Evolutionary conservation across 176 grass and related monocot species (phyloP).

Genomic region (Avena sativa): DNA sequence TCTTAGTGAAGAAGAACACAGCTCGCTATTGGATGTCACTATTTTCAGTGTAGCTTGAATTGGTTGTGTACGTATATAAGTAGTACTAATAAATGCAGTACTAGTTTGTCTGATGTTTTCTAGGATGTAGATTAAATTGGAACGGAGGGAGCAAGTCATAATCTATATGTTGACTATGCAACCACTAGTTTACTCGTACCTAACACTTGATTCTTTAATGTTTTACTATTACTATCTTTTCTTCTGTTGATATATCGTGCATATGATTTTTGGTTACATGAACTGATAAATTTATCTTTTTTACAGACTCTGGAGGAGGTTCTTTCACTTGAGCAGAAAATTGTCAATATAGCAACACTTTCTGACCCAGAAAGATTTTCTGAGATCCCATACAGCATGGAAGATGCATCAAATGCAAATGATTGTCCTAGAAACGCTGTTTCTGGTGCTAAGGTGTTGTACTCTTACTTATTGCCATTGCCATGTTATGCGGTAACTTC

Average conservation of each 20-base stretch:
- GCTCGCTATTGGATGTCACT: no score
- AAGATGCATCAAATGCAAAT: conserved; percentile 37
- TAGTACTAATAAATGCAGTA: no score
- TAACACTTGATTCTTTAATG: conserved; percentile 1
- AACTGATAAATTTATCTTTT: conserved; percentile 47
- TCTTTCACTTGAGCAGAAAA: conserved; percentile 78
- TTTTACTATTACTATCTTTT: background rate
- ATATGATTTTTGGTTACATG: background rate
- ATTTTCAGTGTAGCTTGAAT: no score
- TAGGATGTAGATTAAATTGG: no score
- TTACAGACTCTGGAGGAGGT: conserved; percentile 57
- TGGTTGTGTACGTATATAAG: no score
- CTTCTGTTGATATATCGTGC: background rate
- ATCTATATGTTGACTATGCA: background rate
- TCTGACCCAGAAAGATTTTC: conserved; percentile 79
- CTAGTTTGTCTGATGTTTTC: no score
- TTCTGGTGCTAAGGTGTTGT: conserved; percentile 71
- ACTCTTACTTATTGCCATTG: conserved; percentile 11
- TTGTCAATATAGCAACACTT: conserved; percentile 63
- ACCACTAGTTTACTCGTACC: background rate
- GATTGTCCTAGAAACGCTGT: conserved; percentile 40
- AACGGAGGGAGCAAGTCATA: background rate
- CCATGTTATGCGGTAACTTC: background rate
- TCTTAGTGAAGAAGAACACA: no score
- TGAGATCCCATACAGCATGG: conserved; percentile 68